phyloP scores from a whole-genome alignment of 306 rosid species.

The Rubus idaeus region DNA sequence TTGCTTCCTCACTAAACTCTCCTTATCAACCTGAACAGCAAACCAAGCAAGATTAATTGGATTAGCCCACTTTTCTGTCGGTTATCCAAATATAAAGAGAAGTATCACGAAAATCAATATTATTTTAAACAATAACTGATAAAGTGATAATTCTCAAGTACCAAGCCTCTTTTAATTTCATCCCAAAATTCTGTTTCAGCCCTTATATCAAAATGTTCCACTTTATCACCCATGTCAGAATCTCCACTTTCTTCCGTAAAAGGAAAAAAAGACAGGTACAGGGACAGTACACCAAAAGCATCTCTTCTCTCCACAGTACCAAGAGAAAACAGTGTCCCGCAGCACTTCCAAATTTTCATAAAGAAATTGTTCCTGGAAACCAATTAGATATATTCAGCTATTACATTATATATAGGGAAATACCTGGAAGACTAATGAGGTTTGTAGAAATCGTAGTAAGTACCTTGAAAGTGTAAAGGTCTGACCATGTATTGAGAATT shows the following conservation, averaged over 20 bases:
- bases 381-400: constrained; percentile 32
- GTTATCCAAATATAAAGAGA: not conserved
- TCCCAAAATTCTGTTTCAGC: constrained; percentile 78
- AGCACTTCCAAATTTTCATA: constrained; percentile 77
- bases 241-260: constrained; percentile 45
- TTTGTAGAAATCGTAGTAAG: constrained; percentile 26
- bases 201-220: constrained; percentile 59
- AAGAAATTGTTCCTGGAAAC: constrained; percentile 65
- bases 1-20: constrained; percentile 84
- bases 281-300: constrained; percentile 71
- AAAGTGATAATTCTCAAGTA: constrained; percentile 38
- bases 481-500: constrained; percentile 44
- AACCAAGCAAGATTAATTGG: not conserved
- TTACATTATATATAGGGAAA: constrained; percentile 11
- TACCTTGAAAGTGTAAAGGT: constrained; percentile 60
- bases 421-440: constrained; percentile 11
- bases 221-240: constrained; percentile 31
- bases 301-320: constrained; percentile 86
- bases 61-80: too few relatives aligned
- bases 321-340: constrained; percentile 62
- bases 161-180: constrained; percentile 83
- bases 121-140: constrained; percentile 20
- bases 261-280: constrained; percentile 66
- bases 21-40: constrained; percentile 72
- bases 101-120: constrained; percentile 11